Conservation (phyloP, 2,329 filamentous ascomycete species). For the Arthrobotrys entomopaga region DNA sequence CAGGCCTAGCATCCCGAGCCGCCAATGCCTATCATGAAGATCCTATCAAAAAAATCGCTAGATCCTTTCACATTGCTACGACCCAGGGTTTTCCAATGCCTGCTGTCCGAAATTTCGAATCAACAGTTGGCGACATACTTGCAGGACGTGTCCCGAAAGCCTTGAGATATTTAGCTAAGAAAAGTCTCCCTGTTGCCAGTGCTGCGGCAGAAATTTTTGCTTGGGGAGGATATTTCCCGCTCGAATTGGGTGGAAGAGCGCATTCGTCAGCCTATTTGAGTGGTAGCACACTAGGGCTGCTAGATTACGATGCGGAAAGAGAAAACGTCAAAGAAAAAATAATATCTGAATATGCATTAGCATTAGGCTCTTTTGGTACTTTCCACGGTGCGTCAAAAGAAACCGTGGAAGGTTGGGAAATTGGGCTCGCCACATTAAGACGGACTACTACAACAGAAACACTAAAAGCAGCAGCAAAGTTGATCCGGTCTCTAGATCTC, state of each 20-base stretch:
- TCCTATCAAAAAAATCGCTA: conserved; percentile 38
- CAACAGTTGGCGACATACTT: conserved; percentile 37
- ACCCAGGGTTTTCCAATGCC: conserved; percentile 39
- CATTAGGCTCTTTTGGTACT: conserved; percentile 34
- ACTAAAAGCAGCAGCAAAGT: conserved; percentile 32
- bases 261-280: conserved; percentile 12
- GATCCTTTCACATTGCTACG: conserved; percentile 35
- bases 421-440: conserved; percentile 43
- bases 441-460: conserved; percentile 37
- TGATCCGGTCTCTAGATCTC: conserved; percentile 33
- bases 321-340: conserved; percentile 48
- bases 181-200: conserved; percentile 42
- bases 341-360: conserved; percentile 35
- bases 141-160: conserved; percentile 41
- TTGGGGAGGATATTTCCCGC: conserved; percentile 49
- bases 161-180: conserved; percentile 39
- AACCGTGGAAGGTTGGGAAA: conserved; percentile 45
- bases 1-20: conserved; percentile 21
- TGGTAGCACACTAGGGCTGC: conserved; percentile 8
- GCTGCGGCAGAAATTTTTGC: conserved; percentile 42
- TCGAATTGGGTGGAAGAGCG: conserved; percentile 16
- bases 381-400: conserved; percentile 21
- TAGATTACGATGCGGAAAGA: conserved; percentile 29
- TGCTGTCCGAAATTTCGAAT: conserved; percentile 40
- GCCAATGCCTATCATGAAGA: conserved; percentile 48